Base-by-base conservation (phyloP, 1,139 yeast genomes). In the Yamadazyma atlantica region DNA sequence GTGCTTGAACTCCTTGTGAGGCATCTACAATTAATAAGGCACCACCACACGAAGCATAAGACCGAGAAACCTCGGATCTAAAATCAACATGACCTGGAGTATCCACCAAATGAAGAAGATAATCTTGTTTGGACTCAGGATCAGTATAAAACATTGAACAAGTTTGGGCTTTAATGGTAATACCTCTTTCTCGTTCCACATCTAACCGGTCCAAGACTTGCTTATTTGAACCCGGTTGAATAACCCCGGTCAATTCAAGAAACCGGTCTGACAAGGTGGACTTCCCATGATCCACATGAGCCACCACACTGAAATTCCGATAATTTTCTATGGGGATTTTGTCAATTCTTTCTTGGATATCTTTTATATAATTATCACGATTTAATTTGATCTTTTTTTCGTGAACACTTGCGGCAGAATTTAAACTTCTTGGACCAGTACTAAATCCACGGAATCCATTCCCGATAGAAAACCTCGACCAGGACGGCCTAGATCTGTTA, bases 31-130 rank as follows among this genome's bases (percentile, higher is more conserved):
- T 64, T 33, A 92, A 60, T 34, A 92, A 63, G 0, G 97, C 97
- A 10, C 98, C 98, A 27, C 94, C 95, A 67, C 97, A 92, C 0
- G 96, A 85, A 1, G 97, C 97, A 59, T 90, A 89, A 9, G 96
- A 85, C 48, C 97, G 65, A 1, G 95, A 82, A 0, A 92, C 98
- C 54, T 92, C 98, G 7, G 95, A 87, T 38, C 97, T 67, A 58
- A 92, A 92, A 59, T 92, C 98, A 22, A 92, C 98, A 58, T 92
- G 98, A 0, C 98, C 98, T 0, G 98, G 98, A 0, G 98, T 92
- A 60, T 92, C 98, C 33, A 92, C 97, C 33, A 92, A 67, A 65
- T 92, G 97, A 36, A 92, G 64, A 39, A 92, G 61, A 53, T 87
- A 92, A 49, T 90, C 96, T 49, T 78, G 64, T 3, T 53, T 46